These are phyloP conservation scores for Poterioochromonas sp. DNA, from an alignment of 352 stramenopile species.

Conservation along the genomic window DNA sequence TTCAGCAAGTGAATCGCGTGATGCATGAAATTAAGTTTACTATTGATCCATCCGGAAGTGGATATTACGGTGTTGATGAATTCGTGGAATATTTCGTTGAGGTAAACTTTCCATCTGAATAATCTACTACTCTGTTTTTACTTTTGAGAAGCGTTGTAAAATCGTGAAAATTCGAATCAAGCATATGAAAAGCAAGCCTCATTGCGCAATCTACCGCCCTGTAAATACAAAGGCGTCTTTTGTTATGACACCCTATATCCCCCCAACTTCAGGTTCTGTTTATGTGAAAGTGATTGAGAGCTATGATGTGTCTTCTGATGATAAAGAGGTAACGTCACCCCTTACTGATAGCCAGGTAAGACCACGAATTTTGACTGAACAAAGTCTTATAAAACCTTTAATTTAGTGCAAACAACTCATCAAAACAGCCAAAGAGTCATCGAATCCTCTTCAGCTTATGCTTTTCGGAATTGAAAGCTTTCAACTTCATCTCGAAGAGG, in stretches of 20 bases:
- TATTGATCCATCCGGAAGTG: neutral
- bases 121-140: neutral
- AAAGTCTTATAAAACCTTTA: neutral
- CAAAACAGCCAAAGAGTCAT: neutral
- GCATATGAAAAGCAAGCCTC: neutral
- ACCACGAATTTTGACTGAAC: neutral
- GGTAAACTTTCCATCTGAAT: neutral
- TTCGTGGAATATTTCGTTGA: neutral
- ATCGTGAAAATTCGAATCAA: neutral
- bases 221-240: neutral
- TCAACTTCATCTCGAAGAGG: slow-evolving; percentile 1
- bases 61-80: neutral
- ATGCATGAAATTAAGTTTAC: neutral
- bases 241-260: neutral
- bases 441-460: neutral
- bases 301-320: neutral
- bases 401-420: neutral
- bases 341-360: neutral
- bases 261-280: neutral
- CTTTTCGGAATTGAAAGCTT: neutral
- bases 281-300: neutral
- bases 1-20: neutral
- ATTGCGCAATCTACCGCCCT: neutral
- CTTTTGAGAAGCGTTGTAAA: neutral
- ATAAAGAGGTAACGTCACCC: neutral